These are phyloP conservation scores for Colletotrichum falcatum DNA, from an alignment of 2,329 filamentous ascomycete species.

Conservation along the genomic window DNA sequence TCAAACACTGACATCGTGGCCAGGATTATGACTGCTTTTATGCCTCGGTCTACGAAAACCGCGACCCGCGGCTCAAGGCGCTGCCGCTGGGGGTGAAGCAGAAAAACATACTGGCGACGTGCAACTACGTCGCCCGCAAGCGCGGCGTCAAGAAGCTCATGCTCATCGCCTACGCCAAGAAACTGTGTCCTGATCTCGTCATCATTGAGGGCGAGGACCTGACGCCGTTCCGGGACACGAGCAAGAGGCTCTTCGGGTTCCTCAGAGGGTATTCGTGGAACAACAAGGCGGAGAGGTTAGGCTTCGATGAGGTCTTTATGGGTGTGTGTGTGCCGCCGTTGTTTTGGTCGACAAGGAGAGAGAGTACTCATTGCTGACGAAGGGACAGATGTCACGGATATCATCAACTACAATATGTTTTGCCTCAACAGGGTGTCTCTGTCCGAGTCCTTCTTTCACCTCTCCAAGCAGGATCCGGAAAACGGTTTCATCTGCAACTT, in stretches of 20 bases:
- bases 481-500: conserved; percentile 86
- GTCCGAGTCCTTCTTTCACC: conserved; percentile 80
- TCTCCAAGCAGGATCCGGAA: conserved; percentile 79
- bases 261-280: conserved; percentile 83
- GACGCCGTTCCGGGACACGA: conserved; percentile 85
- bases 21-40: conserved; percentile 94
- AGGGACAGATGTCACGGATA: conserved; percentile 85
- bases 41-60: conserved; percentile 87
- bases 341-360: too few relatives aligned
- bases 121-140: conserved; percentile 90
- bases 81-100: conserved; percentile 88
- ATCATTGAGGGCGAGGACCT: conserved; percentile 90
- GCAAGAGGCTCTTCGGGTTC: conserved; percentile 82
- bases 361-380: conserved; percentile 47
- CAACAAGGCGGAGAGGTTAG: conserved; percentile 80
- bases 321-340: conserved; percentile 48
- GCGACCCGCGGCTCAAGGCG: conserved; percentile 77
- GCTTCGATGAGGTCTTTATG: conserved; percentile 86
- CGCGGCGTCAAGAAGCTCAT: conserved; percentile 85
- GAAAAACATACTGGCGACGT: conserved; percentile 92
- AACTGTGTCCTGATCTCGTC: conserved; percentile 83
- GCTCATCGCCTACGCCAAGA: conserved; percentile 84
- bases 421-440: conserved; percentile 77
- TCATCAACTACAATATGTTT: conserved; percentile 83
- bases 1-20: conserved; percentile 11